Evolutionary conservation across 2,329 filamentous ascomycete genomes (phyloP).

Genomic region (Calycina herbarum): DNA sequence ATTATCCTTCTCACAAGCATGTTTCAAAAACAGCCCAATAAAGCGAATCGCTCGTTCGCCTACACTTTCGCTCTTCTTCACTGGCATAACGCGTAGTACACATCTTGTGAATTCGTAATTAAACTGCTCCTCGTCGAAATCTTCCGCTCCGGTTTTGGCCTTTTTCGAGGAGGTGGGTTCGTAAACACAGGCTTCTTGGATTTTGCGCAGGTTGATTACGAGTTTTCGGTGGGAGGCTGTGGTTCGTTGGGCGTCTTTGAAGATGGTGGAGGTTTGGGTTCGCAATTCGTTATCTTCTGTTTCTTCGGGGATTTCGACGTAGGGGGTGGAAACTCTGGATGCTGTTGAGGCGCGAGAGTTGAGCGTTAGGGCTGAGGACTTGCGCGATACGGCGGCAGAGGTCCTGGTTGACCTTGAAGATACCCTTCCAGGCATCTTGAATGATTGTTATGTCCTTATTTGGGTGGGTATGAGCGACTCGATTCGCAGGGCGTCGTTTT

Average conservation of each 20-base stretch:
- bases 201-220: conserved; percentile 81
- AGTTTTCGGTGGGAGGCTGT: conserved; percentile 90
- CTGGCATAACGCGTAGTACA: conserved; percentile 75
- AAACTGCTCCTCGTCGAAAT: conserved; percentile 83
- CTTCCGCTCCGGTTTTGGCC: conserved; percentile 54
- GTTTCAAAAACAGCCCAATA: conserved; percentile 79
- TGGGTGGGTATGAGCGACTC: not conserved
- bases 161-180: conserved; percentile 57
- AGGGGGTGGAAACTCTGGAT: conserved; percentile 39
- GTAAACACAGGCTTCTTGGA: conserved; percentile 82
- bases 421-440: conserved; percentile 48
- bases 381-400: conserved; percentile 41
- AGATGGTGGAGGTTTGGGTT: conserved; percentile 69
- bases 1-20: conserved; percentile 69
- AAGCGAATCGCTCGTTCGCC: conserved; percentile 87
- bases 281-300: conserved; percentile 69
- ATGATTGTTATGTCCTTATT: not conserved
- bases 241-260: conserved; percentile 81
- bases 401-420: conserved; percentile 43
- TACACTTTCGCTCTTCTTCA: conserved; percentile 88
- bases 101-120: conserved; percentile 83
- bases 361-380: conserved; percentile 42
- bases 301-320: conserved; percentile 66
- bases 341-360: conserved; percentile 44
- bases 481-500: not conserved